Evolutionary conservation across 2,329 filamentous ascomycete species (phyloP), one percentile per base, ranked within the genome.

Genomic region (Graphium sp.): DNA sequence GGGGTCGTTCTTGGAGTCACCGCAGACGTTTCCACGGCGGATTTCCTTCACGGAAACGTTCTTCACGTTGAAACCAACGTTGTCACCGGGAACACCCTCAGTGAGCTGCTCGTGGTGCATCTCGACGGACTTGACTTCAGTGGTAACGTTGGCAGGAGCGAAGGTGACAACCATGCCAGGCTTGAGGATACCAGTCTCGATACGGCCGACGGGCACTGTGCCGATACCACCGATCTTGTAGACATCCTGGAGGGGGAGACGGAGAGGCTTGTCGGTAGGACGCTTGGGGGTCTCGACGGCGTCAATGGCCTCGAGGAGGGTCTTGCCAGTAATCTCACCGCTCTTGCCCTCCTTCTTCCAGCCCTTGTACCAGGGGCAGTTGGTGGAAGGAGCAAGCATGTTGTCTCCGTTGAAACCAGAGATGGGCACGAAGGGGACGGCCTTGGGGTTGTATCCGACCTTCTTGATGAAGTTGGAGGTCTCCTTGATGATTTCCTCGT

Each of bases 31-130:
- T 57, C 89, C 89, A 92, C 89, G 89, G 66, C 89, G 89, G 57
- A 98, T 93, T 62, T 98, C 89, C 85, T 98, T 98, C 69, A 98
- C 89, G 63, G 89, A 95, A 54, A 98, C 89, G 89, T 98, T 98
- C 85, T 98, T 98, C 69, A 98, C 87, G 82, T 98, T 98, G 85
- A 98, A 98, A 52, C 89, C 89, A 61, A 98, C 89, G 74, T 98
- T 98, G 82, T 98, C 89, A 77, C 89, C 89, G 55, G 89, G 89
- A 45, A 81, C 55, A 81, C 89, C 89, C 74, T 93, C 78, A 43
- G 58, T 38, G 48, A 98, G 85, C 79, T 94, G 85, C 74, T 94
- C 83, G 84, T 95, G 87, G 77, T 94, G 87, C 89, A 98, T 98
- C 74, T 98, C 89, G 53, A 98, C 89, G 63, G 87, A 95, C 84